A percentile compares a stretch with the other conserved stretches of the same genome.
phyloP scores from a whole-genome alignment of 2,329 filamentous ascomycete species.

The Fusarium foetens region DNA sequence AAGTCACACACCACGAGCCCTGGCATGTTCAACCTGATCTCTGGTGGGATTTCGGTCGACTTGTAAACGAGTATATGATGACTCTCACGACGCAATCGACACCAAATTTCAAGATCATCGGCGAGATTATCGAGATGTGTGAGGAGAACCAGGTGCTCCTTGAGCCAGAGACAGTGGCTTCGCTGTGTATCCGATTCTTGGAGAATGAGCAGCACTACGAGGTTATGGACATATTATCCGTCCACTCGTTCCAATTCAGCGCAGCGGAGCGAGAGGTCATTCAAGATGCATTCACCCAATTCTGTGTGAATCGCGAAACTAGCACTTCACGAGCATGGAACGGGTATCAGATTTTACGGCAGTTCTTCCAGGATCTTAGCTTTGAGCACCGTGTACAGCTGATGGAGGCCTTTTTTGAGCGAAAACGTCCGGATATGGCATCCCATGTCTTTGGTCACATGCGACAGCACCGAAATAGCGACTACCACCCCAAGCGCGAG shows the following conservation, averaged over 20 bases:
- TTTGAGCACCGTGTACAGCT: constrained; percentile 72
- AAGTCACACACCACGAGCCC: constrained; percentile 47
- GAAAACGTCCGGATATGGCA: constrained; percentile 84
- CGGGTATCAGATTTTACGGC: constrained; percentile 71
- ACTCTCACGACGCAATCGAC: constrained; percentile 70
- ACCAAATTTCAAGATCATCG: constrained; percentile 75
- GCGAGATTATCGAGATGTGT: constrained; percentile 77
- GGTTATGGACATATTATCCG: constrained; percentile 82
- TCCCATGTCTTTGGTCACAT: constrained; percentile 91
- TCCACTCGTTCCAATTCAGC: constrained; percentile 77
- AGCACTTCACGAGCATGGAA: constrained; percentile 73
- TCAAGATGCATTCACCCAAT: constrained; percentile 72
- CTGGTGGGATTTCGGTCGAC: constrained; percentile 63
- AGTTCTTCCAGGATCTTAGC: constrained; percentile 74
- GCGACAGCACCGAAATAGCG: constrained; percentile 76
- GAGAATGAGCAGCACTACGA: constrained; percentile 80
- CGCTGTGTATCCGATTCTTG: constrained; percentile 79
- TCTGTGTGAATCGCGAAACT: constrained; percentile 71
- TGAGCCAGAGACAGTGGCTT: constrained; percentile 77
- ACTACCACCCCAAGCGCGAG: constrained; percentile 73
- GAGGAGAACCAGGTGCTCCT: constrained; percentile 76
- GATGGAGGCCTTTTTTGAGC: constrained; percentile 84
- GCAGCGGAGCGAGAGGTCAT: constrained; percentile 75
- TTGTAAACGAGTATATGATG: constrained; percentile 77
- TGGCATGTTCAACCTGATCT: constrained; percentile 57